Percentiles rank a stretch among this genome's conserved stretches.
These are phyloP conservation scores for Haplographium delicatum DNA, from an alignment of 495 filamentous ascomycete species.

Conservation along the genomic window DNA sequence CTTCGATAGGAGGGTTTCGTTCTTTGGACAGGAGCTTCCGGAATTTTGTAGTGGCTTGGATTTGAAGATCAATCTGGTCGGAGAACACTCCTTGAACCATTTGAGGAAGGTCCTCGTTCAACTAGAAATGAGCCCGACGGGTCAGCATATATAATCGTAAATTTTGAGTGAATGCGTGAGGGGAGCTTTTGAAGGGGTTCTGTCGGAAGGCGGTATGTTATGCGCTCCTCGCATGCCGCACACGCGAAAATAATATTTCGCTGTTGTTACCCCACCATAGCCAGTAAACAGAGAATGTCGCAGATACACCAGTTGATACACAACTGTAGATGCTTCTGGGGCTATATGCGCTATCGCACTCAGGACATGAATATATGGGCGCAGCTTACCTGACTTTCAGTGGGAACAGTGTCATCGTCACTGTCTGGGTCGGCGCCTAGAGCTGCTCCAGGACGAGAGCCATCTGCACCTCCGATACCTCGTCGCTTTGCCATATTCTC, in stretches of 20 bases:
- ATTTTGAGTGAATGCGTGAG: no score
- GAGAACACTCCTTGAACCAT: slow-evolving; percentile 99
- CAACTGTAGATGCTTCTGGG: background rate
- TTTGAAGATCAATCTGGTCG: slow-evolving; percentile 95
- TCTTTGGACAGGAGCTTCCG: slow-evolving; percentile 96
- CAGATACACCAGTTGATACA: background rate
- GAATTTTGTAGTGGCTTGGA: slow-evolving; percentile 99
- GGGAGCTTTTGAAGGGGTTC: no score
- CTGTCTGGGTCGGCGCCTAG: slow-evolving; percentile 87
- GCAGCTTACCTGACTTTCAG: slow-evolving; percentile 87
- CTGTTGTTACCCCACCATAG: slow-evolving; percentile 22
- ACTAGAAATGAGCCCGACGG: slow-evolving; percentile 52
- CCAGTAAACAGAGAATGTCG: slow-evolving; percentile 21
- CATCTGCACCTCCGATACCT: slow-evolving; percentile 78
- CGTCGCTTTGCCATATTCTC: slow-evolving; percentile 97
- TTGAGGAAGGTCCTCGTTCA: slow-evolving; percentile 94
- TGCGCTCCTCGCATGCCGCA: slow-evolving; percentile 9
- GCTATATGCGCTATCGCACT: background rate
- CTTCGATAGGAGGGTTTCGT: slow-evolving; percentile 97
- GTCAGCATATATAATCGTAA: slow-evolving; percentile 14
- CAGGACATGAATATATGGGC: background rate
- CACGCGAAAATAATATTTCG: slow-evolving; percentile 25
- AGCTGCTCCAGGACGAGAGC: slow-evolving; percentile 74
- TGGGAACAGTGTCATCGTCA: slow-evolving; percentile 91
- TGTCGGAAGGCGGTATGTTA: no score